Base-by-base conservation (phyloP, 1,139 yeast genomes). In the Geotrichum histeridarum region DNA sequence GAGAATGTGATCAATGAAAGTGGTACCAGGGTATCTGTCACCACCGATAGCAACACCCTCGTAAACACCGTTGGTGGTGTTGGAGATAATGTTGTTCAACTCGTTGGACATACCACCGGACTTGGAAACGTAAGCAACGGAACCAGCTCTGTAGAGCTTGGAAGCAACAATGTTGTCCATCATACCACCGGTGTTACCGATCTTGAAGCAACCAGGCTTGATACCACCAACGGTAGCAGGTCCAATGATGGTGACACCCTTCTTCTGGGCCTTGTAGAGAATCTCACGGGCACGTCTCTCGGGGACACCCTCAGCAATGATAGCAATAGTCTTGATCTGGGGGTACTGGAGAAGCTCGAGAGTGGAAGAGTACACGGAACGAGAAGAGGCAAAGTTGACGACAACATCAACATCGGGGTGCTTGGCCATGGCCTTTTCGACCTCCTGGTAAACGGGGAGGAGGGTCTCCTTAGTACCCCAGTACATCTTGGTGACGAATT, bases 161-260 rank as follows among this genome's bases (percentile, higher is more conserved):
- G 77, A 73, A 32, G 78, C 76, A 42, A 75, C 77, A 56, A 74
- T 74, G 70, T 74, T 74, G 65, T 74, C 78, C 78, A 74, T 74
- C 78, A 74, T 75, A 59, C 78, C 78, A 53, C 78, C 78, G 51
- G 78, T 75, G 73, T 74, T 74, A 51, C 78, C 78, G 60, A 75
- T 72, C 69, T 74, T 74, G 73, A 74, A 74, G 66, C 77, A 72
- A 53, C 78, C 78, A 36, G 78, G 78, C 70, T 75, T 74, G 71
- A 74, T 75, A 37, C 78, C 78, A 53, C 78, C 78, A 51, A 75
- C 78, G 43, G 78, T 75, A 47, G 78, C 78, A 33, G 78, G 78
- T 27, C 78, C 78, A 60, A 74, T 74, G 66, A 74, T 74, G 63
- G 74, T 71, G 57, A 75, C 77, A 41, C 76, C 76, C 69, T 71